phyloP scores from a whole-genome alignment of 148 eudicot genomes.

The Amaranthus hypochondriacus region DNA sequence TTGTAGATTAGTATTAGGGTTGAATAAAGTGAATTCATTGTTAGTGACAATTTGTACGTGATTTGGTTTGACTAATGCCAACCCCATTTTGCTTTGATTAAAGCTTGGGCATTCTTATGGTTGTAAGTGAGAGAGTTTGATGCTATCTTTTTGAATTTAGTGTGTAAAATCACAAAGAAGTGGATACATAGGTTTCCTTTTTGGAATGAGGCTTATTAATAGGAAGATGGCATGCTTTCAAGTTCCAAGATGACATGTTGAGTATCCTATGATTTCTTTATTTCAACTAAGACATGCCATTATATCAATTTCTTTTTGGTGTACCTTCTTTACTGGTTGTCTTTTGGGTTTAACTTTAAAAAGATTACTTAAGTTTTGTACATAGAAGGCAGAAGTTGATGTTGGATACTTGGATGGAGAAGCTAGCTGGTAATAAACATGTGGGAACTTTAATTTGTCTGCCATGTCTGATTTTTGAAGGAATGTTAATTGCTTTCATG shows the following conservation, averaged over 20 bases:
- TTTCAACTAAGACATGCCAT: not conserved
- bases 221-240: constrained; percentile 7
- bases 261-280: too few species aligned
- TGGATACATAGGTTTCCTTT: not conserved
- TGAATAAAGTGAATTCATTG: too few species aligned
- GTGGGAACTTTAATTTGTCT: not conserved
- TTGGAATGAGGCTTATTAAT: not conserved
- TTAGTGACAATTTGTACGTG: too few species aligned
- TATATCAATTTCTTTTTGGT: not conserved
- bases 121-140: not conserved
- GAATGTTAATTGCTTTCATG: not conserved
- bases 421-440: not conserved
- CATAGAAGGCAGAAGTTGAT: not conserved
- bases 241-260: too few species aligned
- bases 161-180: not conserved
- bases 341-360: not conserved
- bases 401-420: not conserved
- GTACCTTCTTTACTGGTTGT: not conserved
- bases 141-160: not conserved
- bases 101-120: too few species aligned
- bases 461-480: not conserved
- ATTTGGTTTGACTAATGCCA: too few species aligned
- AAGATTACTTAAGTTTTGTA: not conserved
- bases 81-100: too few species aligned
- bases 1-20: too few species aligned